Evolutionary conservation across 1,284 basidiomycete species (phyloP), one percentile per base, ranked within the genome.

Genomic region (Ceratobasidium sp.): DNA sequence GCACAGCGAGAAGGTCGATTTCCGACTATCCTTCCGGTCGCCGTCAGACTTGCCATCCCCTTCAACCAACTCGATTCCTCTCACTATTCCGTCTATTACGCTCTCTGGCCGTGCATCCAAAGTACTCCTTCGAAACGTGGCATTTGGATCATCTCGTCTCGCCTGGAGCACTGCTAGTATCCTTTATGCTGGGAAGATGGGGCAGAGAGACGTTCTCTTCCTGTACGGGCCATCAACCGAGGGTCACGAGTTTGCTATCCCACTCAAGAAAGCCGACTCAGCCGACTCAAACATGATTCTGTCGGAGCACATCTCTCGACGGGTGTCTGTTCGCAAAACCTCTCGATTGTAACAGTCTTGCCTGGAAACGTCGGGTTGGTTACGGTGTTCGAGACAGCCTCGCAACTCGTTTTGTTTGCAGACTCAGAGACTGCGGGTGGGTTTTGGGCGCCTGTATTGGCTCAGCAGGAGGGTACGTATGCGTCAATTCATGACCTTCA

Each of bases 111-210:
- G 74, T 27, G 69, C 71, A 17, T 74, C 73, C 17, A 74, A 73
- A 56, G 35, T 75, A 34, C 57, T 76, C n/a, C 68, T 71, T 13
- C 64, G 71, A 17, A 72, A 75, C 52, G 70, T 73, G n/a, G 69
- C 49, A 31, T 72, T 72, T 65, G 69, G 73, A n/a, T 69, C 47
- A 10, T 69, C 72, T n/a, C 69, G 58, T 3, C 68, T 71, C 22
- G 69, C 72, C 13, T 75, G 75, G 69, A 73, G 73, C 12, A 75
- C 90, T 10, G 88, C 90, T 0, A 82, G 85, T 60, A 79, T 92
- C 34, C 77, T 86, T 75, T 92, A 85, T 73, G 86, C 90, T 0
- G 87, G 89, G 10, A 79, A 76, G 15, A 90, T 92, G 68, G 89
- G 86, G 43, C 78, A 75, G 2, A 82, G 89, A 31, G 89, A 92